Evolutionary conservation across 768 basidiomycete genomes (phyloP).

Genomic region (Mycena epipterygia): DNA sequence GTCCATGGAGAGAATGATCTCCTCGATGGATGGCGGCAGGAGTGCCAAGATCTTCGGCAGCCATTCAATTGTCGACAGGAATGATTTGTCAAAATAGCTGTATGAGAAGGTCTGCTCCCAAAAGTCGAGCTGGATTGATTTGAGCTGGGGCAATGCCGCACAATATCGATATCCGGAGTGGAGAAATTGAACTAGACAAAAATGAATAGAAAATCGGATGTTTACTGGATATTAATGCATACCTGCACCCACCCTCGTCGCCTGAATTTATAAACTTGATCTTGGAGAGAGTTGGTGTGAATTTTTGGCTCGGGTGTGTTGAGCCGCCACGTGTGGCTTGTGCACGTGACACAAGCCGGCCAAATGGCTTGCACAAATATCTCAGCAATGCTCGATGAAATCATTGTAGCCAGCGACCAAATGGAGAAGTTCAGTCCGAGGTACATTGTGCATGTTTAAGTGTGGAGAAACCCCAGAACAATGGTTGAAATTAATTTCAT

Average conservation of each 20-base stretch:
- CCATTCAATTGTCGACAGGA: conserved; percentile 6
- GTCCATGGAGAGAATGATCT: conserved; percentile 2
- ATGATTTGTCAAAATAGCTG: conserved; percentile 10
- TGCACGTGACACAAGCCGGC: too few relatives aligned
- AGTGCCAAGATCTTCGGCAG: conserved; percentile 8
- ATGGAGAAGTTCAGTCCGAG: too few relatives aligned
- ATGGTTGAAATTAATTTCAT: too few relatives aligned
- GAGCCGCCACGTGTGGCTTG: too few relatives aligned
- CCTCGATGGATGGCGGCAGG: conserved; percentile 7
- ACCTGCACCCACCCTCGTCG: neutral
- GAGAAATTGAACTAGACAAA: conserved; percentile 1
- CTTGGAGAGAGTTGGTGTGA: neutral
- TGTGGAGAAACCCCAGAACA: too few relatives aligned
- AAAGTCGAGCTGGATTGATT: conserved; percentile 8
- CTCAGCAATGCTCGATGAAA: too few relatives aligned
- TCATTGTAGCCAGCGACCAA: too few relatives aligned
- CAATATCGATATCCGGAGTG: neutral
- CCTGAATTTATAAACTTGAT: neutral
- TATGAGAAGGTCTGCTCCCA: neutral
- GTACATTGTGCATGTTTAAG: too few relatives aligned
- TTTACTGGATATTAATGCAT: neutral
- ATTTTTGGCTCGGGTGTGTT: too few relatives aligned
- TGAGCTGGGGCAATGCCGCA: conserved; percentile 8
- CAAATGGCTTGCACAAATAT: too few relatives aligned
- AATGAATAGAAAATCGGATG: conserved; percentile 1